Evolutionary conservation across 352 stramenopile species (phyloP).

Genomic region (Globisporangium carolinianum): DNA sequence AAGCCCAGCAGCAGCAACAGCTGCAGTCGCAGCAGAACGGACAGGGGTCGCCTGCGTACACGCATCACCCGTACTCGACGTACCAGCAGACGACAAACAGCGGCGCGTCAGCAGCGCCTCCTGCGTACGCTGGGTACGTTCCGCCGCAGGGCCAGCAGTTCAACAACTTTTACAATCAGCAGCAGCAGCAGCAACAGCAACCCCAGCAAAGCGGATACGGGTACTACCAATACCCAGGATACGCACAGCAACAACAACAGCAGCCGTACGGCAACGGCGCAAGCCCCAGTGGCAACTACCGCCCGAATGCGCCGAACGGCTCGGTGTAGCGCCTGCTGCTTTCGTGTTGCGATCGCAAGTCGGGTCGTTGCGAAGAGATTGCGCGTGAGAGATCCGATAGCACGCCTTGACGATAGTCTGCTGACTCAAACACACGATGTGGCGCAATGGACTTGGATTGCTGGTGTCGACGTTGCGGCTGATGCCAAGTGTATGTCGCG

Average conservation of each 20-base stretch:
- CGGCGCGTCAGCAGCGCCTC: slow-evolving; percentile 5
- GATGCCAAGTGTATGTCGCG: too few species aligned
- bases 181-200: slow-evolving; percentile 12
- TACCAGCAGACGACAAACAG: slow-evolving; percentile 29
- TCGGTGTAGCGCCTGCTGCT: slow-evolving; percentile 3
- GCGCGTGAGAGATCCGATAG: too few species aligned
- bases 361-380: too few species aligned
- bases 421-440: too few species aligned
- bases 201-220: slow-evolving; percentile 15
- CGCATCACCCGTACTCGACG: slow-evolving; percentile 23
- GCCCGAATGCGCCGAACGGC: slow-evolving; percentile 1
- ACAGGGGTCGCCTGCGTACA: slow-evolving; percentile 6
- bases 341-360: too few species aligned
- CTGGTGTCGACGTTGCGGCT: too few species aligned
- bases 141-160: slow-evolving; percentile 27
- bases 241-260: slow-evolving; percentile 34
- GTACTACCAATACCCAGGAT: slow-evolving; percentile 46
- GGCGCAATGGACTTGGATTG: too few species aligned
- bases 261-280: slow-evolving; percentile 11
- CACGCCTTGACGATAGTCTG: too few species aligned
- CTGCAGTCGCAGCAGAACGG: slow-evolving; percentile 1
- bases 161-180: slow-evolving; percentile 35
- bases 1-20: slow-evolving; percentile 23
- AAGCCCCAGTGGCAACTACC: not conserved
- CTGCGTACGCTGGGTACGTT: slow-evolving; percentile 20